phyloP scores from a whole-genome alignment of 225 moss, liverwort and hornwort species.

The Physcomitrium patens region DNA sequence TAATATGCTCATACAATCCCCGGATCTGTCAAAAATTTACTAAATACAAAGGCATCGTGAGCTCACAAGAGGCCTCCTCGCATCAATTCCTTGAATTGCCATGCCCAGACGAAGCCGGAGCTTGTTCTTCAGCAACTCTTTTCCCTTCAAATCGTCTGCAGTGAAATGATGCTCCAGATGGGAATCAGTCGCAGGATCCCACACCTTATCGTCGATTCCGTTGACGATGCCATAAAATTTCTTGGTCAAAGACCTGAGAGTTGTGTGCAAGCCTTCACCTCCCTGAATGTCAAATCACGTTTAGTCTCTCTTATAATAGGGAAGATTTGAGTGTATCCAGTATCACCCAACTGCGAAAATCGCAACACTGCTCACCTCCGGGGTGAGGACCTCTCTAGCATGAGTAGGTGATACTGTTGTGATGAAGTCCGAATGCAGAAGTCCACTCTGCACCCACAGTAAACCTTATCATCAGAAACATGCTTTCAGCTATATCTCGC shows the following conservation, averaged over 20 bases:
- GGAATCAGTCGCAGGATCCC: conserved; percentile 83
- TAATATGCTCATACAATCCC: no score
- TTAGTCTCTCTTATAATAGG: no score
- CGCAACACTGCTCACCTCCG: conserved; percentile 57
- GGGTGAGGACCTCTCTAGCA: conserved; percentile 78
- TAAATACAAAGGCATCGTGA: background rate
- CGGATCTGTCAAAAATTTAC: background rate
- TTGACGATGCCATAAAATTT: conserved; percentile 84
- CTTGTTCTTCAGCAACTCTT: conserved; percentile 60
- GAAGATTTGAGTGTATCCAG: background rate
- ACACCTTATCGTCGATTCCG: conserved; percentile 86
- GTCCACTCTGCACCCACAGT: conserved; percentile 54
- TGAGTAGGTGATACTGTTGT: conserved; percentile 92
- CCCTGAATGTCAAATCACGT: conserved; percentile 43
- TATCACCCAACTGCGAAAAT: background rate
- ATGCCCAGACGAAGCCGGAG: conserved; percentile 63
- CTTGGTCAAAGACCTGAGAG: conserved; percentile 61
- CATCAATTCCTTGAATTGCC: conserved; percentile 51
- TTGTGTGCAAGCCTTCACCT: conserved; percentile 79
- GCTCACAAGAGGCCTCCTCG: conserved; percentile 66
- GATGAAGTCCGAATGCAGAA: conserved; percentile 80
- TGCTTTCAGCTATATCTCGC: background rate
- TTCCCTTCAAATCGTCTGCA: conserved; percentile 54
- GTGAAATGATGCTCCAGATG: conserved; percentile 64
- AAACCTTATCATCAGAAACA: conserved; percentile 1